phyloP scores from a whole-genome alignment of 2,329 filamentous ascomycete genomes.

The Ophiocordyceps robertsii region DNA sequence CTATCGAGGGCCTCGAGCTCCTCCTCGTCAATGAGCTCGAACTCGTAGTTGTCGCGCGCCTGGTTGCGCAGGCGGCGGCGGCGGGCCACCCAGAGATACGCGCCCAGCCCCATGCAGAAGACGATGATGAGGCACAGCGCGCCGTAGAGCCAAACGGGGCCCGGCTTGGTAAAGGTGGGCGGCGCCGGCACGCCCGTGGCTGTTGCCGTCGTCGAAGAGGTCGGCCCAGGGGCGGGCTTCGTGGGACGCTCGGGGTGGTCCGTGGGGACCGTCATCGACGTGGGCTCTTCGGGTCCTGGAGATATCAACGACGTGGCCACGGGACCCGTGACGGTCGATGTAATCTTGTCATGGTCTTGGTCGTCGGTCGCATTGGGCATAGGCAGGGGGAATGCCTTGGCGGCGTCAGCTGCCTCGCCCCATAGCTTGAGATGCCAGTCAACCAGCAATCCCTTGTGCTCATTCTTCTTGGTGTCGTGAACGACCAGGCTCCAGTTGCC shows the following conservation, averaged over 20 bases:
- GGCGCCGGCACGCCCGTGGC: not conserved
- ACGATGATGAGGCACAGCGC: slow-evolving; percentile 69
- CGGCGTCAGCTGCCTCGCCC: slow-evolving; percentile 73
- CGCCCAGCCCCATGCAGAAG: slow-evolving; percentile 71
- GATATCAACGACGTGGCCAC: slow-evolving; percentile 25
- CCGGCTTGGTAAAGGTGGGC: slow-evolving; percentile 78
- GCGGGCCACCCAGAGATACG: slow-evolving; percentile 70
- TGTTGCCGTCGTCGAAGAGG: slow-evolving; percentile 4
- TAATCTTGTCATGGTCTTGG: slow-evolving; percentile 58
- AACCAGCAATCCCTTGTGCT: slow-evolving; percentile 61
- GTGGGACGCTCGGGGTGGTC: slow-evolving; percentile 53
- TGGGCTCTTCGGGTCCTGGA: slow-evolving; percentile 29
- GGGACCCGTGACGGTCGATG: slow-evolving; percentile 32
- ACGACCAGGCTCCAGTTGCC: slow-evolving; percentile 88
- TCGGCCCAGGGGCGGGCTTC: slow-evolving; percentile 27
- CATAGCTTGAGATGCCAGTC: slow-evolving; percentile 94
- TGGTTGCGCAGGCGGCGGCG: slow-evolving; percentile 63
- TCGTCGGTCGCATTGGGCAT: slow-evolving; percentile 77
- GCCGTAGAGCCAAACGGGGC: slow-evolving; percentile 88
- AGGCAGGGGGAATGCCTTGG: slow-evolving; percentile 60
- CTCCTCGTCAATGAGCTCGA: slow-evolving; percentile 79
- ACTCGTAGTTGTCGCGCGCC: slow-evolving; percentile 77
- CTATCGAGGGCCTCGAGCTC: slow-evolving; percentile 47
- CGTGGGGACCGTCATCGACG: slow-evolving; percentile 33
- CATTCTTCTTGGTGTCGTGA: slow-evolving; percentile 71